These are phyloP conservation scores for Polysphondylium violaceum DNA, from an alignment of 78 protist genomes.

Conservation along the genomic window DNA sequence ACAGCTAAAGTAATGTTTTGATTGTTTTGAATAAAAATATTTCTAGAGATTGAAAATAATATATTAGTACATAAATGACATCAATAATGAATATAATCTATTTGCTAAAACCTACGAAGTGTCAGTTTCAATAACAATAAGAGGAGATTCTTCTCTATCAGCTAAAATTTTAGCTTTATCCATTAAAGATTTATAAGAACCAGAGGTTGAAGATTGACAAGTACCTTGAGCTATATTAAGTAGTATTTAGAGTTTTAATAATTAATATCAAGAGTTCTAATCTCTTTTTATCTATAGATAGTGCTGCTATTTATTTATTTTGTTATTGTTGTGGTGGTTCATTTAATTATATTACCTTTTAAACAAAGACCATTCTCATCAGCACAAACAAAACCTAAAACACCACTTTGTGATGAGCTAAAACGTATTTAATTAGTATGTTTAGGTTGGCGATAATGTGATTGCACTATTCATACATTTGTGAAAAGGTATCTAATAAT, in stretches of 20 bases:
- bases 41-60: conserved; percentile 2
- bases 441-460: neutral
- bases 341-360: conserved; percentile 36
- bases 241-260: neutral
- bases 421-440: neutral
- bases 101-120: conserved; percentile 12
- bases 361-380: conserved; percentile 60
- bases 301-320: neutral
- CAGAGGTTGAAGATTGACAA: conserved; percentile 18
- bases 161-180: conserved; percentile 20
- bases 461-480: conserved; percentile 6
- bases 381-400: conserved; percentile 17
- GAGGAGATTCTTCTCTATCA: neutral
- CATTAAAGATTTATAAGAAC: conserved; percentile 42
- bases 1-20: conserved; percentile 41
- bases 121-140: conserved; percentile 60
- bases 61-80: neutral
- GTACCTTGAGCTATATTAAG: conserved; percentile 31
- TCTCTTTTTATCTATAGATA: neutral
- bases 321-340: neutral
- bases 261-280: too few species aligned
- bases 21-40: conserved; percentile 59
- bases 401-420: conserved; percentile 46
- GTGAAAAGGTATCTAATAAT: conserved; percentile 38
- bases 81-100: neutral